Conservation (phyloP, 2,329 filamentous ascomycete genomes). For the Fusarium sp. region DNA sequence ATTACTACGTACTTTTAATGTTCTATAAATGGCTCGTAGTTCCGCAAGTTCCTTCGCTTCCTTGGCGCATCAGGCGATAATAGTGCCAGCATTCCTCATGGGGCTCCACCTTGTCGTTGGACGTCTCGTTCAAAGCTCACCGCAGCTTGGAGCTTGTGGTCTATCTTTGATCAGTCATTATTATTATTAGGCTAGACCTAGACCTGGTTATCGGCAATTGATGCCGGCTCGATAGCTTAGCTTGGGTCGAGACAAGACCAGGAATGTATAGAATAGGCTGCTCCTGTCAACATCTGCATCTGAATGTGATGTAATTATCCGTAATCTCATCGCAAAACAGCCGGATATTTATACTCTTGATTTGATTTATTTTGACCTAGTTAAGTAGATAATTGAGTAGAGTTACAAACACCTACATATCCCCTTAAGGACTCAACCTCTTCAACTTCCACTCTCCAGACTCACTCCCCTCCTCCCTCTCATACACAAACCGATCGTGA, state of each 20-base stretch:
- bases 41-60: constrained; percentile 2
- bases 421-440: constrained; percentile 73
- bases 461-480: constrained; percentile 65
- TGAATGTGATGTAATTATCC: too few species aligned
- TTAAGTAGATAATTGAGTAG: not conserved
- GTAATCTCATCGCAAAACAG: too few species aligned
- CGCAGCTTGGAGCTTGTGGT: constrained; percentile 16
- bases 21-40: constrained; percentile 31
- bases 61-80: constrained; percentile 30
- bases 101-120: constrained; percentile 14
- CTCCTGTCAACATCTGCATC: too few species aligned
- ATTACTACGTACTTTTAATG: constrained; percentile 38
- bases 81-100: constrained; percentile 20
- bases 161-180: constrained; percentile 1
- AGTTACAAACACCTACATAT: not conserved
- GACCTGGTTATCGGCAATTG: constrained; percentile 1
- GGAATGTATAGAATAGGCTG: too few species aligned
- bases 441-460: constrained; percentile 72
- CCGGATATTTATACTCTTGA: too few species aligned
- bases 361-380: too few species aligned
- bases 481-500: constrained; percentile 94
- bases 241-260: not conserved
- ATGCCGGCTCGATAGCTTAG: not conserved
- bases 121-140: constrained; percentile 15
- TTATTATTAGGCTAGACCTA: too few species aligned